Evolutionary conservation across 2,329 filamentous ascomycete species (phyloP).

Genomic region (Penicillium brasilianum): DNA sequence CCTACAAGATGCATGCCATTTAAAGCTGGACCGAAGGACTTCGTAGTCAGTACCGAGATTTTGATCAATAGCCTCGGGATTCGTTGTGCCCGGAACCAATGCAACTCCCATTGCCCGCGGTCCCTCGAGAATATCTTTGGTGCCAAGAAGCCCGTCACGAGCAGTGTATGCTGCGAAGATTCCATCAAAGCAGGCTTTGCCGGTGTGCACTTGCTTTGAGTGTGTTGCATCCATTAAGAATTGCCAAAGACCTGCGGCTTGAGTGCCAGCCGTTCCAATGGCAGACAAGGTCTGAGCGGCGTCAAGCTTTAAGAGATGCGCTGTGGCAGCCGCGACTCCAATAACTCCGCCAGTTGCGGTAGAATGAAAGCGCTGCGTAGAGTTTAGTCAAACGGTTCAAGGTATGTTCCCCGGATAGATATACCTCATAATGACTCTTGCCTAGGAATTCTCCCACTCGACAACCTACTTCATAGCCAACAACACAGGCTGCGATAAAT

Average conservation of each 20-base stretch:
- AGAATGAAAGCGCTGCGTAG: conserved; percentile 33
- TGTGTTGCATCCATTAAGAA: conserved; percentile 39
- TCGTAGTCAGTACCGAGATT: conserved; percentile 34
- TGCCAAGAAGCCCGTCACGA: conserved; percentile 34
- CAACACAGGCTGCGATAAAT: conserved; percentile 39
- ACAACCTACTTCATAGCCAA: conserved; percentile 40
- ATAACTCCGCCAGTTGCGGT: conserved; percentile 36
- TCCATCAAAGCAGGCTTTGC: conserved; percentile 39
- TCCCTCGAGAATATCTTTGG: conserved; percentile 38
- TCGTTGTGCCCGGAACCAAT: conserved; percentile 29
- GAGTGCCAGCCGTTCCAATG: conserved; percentile 39
- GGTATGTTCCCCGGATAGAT: neutral
- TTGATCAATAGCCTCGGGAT: conserved; percentile 32
- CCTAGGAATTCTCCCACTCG: conserved; percentile 38
- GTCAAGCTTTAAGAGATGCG: conserved; percentile 33
- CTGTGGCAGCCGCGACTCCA: conserved; percentile 37
- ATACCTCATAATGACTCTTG: conserved; percentile 40
- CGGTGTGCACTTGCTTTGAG: conserved; percentile 41
- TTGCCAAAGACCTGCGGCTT: conserved; percentile 42
- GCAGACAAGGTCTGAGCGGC: conserved; percentile 33
- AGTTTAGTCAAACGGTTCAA: neutral
- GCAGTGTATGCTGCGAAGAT: conserved; percentile 40
- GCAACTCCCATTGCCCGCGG: conserved; percentile 35
- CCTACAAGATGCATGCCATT: conserved; percentile 42
- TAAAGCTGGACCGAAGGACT: conserved; percentile 39